Conservation (phyloP, 257 asterid species). For the Nicotiana obtusifolia region DNA sequence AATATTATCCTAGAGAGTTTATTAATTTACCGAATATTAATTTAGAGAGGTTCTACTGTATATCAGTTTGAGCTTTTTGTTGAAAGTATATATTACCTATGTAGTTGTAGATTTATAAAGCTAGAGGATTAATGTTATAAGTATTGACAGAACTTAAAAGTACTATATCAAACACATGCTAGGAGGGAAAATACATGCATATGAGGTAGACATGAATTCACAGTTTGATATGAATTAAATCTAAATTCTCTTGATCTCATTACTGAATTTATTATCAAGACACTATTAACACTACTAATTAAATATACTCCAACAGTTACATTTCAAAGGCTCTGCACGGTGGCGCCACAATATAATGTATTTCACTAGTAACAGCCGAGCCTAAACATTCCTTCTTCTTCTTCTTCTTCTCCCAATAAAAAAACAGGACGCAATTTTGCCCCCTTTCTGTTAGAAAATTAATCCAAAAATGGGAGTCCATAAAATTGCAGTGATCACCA, state of each 20-base stretch:
- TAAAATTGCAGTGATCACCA: neutral
- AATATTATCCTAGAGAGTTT: too few species aligned
- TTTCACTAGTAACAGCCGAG: neutral
- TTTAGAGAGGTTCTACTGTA: too few species aligned
- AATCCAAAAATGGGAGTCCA: slow-evolving; percentile 2
- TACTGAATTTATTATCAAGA: neutral
- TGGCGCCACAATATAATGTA: neutral
- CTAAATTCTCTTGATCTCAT: neutral
- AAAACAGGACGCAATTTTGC: neutral
- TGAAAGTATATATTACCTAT: too few species aligned
- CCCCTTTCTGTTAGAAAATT: neutral
- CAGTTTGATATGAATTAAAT: neutral
- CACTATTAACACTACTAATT: neutral
- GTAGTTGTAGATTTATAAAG: too few species aligned
- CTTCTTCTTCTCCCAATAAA: neutral
- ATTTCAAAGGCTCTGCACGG: neutral
- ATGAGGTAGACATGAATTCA: neutral
- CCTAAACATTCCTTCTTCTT: neutral
- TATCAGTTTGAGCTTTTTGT: too few species aligned
- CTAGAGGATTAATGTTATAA: too few species aligned
- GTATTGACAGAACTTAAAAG: too few species aligned
- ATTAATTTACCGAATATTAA: too few species aligned
- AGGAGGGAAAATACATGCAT: too few species aligned
- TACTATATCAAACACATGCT: too few species aligned
- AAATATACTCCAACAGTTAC: neutral